Evolutionary conservation across 2,329 filamentous ascomycete species (phyloP), one percentile per base, ranked within the genome.

Genomic region (Mycosphaerella sp.): DNA sequence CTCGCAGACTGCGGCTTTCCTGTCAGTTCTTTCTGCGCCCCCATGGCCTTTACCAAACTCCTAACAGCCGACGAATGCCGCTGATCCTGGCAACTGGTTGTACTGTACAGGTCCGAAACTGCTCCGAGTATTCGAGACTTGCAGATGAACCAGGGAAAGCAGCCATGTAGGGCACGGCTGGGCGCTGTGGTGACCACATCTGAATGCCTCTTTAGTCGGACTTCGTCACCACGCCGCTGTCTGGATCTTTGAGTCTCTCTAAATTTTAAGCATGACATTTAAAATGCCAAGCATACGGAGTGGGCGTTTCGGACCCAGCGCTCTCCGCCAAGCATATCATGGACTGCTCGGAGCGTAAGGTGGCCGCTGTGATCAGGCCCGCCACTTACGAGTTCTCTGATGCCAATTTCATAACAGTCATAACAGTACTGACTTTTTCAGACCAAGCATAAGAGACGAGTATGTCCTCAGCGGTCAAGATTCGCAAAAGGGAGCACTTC

Each of bases 311-410:
- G 21, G 17, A 41, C 13, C 45, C 27, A 48, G 25, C 6, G 37
- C 41, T 48, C 16, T 18, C 21, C 41, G 44, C 44, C 44, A 48
- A 41, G 47, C 39, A 44, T 36, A 49, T 14, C 34, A 36, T 32
- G 41, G 28, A 25, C 56, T 58, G 55, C 50, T 44, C 39, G 48
- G 44, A 16, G 53, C 39, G 21, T 56, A 41, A n/a, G n/a, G n/a
- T n/a, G n/a, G 16, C 55, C 53, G 35, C 47, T 53, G 17, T 53
- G 50, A 39, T 53, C 55, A 53, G 55, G 50, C 40, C 55, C 53
- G 27, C 53, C 55, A 39, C 50, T 53, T n/a, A 58, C 50, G 21
- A 51, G 44, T 37, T 53, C 50, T 41, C 34, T 56, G 39, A 50
- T 53, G 30, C 53, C 50, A 27, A 18, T 58, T 16, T 53, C 55